Evolutionary conservation across 2,329 filamentous ascomycete species (phyloP).

Genomic region (Rhytidhysteron rufulum): DNA sequence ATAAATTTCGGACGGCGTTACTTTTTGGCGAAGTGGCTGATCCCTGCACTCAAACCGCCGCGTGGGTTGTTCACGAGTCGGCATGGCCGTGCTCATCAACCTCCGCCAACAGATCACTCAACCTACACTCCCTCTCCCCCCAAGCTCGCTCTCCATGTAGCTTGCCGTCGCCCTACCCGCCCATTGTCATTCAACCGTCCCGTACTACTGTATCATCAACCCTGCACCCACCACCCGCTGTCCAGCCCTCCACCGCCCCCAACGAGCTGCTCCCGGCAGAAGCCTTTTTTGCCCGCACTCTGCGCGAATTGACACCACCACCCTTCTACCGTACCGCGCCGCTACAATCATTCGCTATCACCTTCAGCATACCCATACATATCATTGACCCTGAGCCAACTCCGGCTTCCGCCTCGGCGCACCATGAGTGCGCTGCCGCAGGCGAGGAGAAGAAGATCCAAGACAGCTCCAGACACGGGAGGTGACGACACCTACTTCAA

Average conservation of each 20-base stretch:
- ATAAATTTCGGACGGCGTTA: background rate
- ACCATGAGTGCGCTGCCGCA: conserved; percentile 38
- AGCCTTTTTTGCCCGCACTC: conserved; percentile 24
- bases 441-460: conserved; percentile 34
- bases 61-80: background rate
- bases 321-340: conserved; percentile 8
- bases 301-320: conserved; percentile 8
- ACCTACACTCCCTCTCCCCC: conserved; percentile 7
- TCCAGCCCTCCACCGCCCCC: conserved; percentile 2
- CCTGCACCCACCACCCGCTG: background rate
- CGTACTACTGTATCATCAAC: too few relatives aligned
- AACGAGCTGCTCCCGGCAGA: conserved; percentile 15
- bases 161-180: too few relatives aligned
- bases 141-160: background rate
- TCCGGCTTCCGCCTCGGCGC: conserved; percentile 29
- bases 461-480: conserved; percentile 24
- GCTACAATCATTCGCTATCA: conserved; percentile 13
- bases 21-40: background rate
- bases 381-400: conserved; percentile 24
- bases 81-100: background rate
- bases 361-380: conserved; percentile 6
- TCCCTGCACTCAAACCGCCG: background rate
- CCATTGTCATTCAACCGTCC: too few relatives aligned
- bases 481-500: conserved; percentile 13
- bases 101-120: conserved; percentile 7